Base-by-base conservation (phyloP, 2,329 filamentous ascomycete species). In the Onygena corvina region DNA sequence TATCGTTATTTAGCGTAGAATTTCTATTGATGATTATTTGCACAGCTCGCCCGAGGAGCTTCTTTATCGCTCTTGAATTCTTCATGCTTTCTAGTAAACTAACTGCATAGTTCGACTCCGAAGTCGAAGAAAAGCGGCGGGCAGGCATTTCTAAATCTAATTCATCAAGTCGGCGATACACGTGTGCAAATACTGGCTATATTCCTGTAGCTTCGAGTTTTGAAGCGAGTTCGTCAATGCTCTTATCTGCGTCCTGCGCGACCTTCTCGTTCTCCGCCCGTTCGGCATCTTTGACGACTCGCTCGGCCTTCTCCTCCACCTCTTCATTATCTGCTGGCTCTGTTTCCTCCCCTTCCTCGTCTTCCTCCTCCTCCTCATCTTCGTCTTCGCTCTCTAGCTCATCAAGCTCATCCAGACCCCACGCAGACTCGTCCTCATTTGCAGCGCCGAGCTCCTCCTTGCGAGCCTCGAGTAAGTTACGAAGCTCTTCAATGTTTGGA, bases 331-430 rank as follows among this genome's bases (percentile, higher is more conserved):
- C 80, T 27, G 79, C 77, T 52, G 77, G 70, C 16, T 78, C 79
- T 46, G 83, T 80, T 1, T 84, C 81, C 14, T 83, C 82, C 4
- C 83, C 81, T 1, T 81, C 81, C 4, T 80, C 80, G 4, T 80
- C 80, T 20, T 79, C 76, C 11, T 81, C 81, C 9, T 81, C 82
- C 2, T 83, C 81, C 20, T 82, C 80, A 3, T 85, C 81, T 1
- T 79, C 82, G 9, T 79, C 77, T 7, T 79, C 76, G 46, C 87
- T 85, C 58, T 90, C 86, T 1, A 95, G 79, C 58, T 95, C 89
- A 58, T 84, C 84, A 38, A 94, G 76, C 61, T 84, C 84, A 62
- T 94, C 90, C 20, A 95, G 67, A 34, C 86, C 86, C 85, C 86
- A 92, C 20, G 81, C 78, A 53, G 88, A 83, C 65, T 94, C 88